Base-by-base conservation (phyloP, 495 filamentous ascomycete species). In the Hypoxylon crocopeplum region DNA sequence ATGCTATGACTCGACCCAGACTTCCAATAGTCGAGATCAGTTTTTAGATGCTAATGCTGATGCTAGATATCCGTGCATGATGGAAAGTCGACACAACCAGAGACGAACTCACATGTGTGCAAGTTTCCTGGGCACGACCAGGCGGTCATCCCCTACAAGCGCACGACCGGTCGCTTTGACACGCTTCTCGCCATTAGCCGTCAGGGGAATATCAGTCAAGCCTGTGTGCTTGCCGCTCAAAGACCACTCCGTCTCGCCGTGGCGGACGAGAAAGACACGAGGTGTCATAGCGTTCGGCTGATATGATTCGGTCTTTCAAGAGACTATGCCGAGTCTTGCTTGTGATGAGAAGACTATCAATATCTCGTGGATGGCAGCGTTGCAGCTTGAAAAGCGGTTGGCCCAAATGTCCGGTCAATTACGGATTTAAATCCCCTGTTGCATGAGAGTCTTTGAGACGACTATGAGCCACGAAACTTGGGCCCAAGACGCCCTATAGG, bases 201-300 rank as follows among this genome's bases (percentile, higher is more conserved):
- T 98, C 7, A 98, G 79, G 0, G 91, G 85, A 16, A 98, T 86
- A 59, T 98, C 94, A 20, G 88, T 91, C 20, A 76, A 82, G 40
- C 93, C 90, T 0, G 94, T 98, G 77, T 98, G 93, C 17, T 88
- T 86, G 53, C 93, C 94, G 66, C 90, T 92, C 32, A 97, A 83
- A 1, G 93, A 97, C 94, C 94, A 98, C 81, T 95, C 91, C 2
- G 94, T 98, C 75, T 98, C 94, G 74, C 84, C 84, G 66, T 98
- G 94, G 61, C 94, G 90, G 76, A 94, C 79, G 55, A 98, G 88
- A 82, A 97, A 97, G 72, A 92, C 88, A 42, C 92, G 83, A 4
- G 94, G 92, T 7, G 88, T 33, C 77, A 80, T 80, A 39, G 32
- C 40, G 32, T 29, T 25, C 29, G 30, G 17, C n/a, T 7, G 17